phyloP scores from a whole-genome alignment of 2,329 filamentous ascomycete species.

The Plenodomus biglobosus region DNA sequence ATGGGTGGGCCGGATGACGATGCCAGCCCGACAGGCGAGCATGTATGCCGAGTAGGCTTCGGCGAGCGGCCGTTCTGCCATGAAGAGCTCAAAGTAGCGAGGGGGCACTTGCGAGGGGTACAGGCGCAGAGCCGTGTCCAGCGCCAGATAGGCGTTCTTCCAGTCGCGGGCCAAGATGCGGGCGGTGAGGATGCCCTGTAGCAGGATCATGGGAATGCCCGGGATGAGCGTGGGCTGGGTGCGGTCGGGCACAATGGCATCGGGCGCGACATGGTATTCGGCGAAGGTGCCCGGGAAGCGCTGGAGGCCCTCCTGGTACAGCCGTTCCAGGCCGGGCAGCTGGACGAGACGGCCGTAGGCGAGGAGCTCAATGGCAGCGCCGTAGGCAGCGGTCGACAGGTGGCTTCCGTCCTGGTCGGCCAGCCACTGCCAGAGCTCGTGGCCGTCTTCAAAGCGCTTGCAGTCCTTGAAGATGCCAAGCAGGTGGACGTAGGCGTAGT shows the following conservation, averaged over 20 bases:
- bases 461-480: conserved; percentile 52
- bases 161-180: conserved; percentile 51
- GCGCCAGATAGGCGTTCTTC: conserved; percentile 52
- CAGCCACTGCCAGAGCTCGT: conserved; percentile 54
- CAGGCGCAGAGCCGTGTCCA: conserved; percentile 53
- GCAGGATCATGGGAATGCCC: conserved; percentile 47
- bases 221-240: conserved; percentile 32
- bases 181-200: conserved; percentile 54
- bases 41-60: conserved; percentile 54
- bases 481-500: conserved; percentile 49
- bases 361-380: conserved; percentile 53
- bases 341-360: conserved; percentile 44
- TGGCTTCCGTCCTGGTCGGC: conserved; percentile 45
- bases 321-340: conserved; percentile 48
- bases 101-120: conserved; percentile 47
- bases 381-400: conserved; percentile 50
- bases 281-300: conserved; percentile 52
- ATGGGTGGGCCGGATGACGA: conserved; percentile 31
- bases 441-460: conserved; percentile 43
- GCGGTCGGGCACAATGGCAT: conserved; percentile 51
- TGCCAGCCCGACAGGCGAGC: conserved; percentile 52
- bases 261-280: conserved; percentile 51
- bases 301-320: conserved; percentile 50
- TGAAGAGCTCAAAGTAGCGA: conserved; percentile 50
- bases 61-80: conserved; percentile 48